Evolutionary conservation across 169 alveolate genomes (phyloP), one percentile per base, ranked within the genome.

Genomic region (Plasmodium cynomolgi): DNA sequence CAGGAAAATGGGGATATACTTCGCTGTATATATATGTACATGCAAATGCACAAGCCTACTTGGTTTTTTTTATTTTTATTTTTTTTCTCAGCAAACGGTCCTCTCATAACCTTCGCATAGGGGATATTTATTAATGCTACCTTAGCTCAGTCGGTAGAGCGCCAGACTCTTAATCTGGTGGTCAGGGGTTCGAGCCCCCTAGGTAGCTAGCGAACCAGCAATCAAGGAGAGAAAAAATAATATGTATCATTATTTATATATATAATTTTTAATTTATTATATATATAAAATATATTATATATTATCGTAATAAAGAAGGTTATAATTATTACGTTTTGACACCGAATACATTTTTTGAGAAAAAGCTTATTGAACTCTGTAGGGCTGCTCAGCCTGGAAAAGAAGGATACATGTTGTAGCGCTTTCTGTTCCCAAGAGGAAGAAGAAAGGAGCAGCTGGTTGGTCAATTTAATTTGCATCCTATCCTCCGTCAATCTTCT

Each of bases 161-260:
- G 99, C 99, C 99, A 98, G 99, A 98, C 99, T 99, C 98, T 99
- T 99, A 99, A 99, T 98, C 99, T 98, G 99, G 99, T 99, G 99
- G 99, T 98, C 99, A 98, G 98, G 99, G 99, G 99, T 99, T 99
- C 99, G 99, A 99, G 99, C 99, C 99, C 99, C 99, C 98, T 95
- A 96, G 98, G 97, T 84, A 96, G 98, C 98, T 93, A n/a, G n/a
- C n/a, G n/a, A n/a, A n/a, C n/a, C n/a, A n/a, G n/a, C n/a, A n/a
- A n/a, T n/a, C n/a, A n/a, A n/a, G n/a, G n/a, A n/a, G n/a, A n/a
- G 29, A 56, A 20, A 20, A 47, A 47, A 13, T 3, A 13, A 1
- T 20, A 17, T 62, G 34, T 20, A 62, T n/a, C n/a, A n/a, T n/a
- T n/a, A 20, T 62, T 20, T 62, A 7, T 44, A 44, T 7, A 44